Evolutionary conservation across 1,284 basidiomycete genomes (phyloP), one percentile per base, ranked within the genome.

Genomic region (Cryptococcus sp.): DNA sequence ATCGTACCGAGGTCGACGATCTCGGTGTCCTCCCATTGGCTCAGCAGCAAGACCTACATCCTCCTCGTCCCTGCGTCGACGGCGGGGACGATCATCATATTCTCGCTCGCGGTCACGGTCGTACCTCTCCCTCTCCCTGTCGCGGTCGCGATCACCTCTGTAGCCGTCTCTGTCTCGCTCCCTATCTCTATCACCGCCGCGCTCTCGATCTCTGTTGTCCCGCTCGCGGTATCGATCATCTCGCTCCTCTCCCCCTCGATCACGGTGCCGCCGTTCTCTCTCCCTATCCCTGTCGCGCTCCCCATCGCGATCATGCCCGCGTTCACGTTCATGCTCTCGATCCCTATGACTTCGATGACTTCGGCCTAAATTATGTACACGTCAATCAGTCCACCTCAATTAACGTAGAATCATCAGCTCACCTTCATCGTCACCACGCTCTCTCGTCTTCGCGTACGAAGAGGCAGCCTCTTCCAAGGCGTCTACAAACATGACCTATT

Each of bases 391-490:
- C 34, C 58, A 46, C 20, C 55, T 51, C 46, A 25, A 17, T 19
- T 7, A 22, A n/a, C n/a, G 44, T 19, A 37, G 58, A 10, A 22
- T 25, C 20, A 15, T 29, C 1, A 34, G 56, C 61, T 57, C 49
- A 63, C 64, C 48, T 7, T 63, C 61, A 41, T 63, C 62, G 17
- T 67, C 65, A 29, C 48, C 56, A 41, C 58, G 26, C 13, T 60
- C 57, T 3, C 54, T 45, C n/a, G 52, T 55, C 47, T 64, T 65
- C 22, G 60, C 55, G 58, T 61, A 67, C 39, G 64, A 67, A 37
- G 67, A 67, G 51, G 67, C 63, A 45, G 67, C 62, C n/a, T 62
- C 63, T 48, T 69, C 67, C 17, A 66, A 52, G 29, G 63, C 64
- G 57, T 68, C 69, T 66, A 55, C 20, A 16, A 48, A 19, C 8